A percentile compares a stretch with the other conserved stretches of the same genome.
phyloP scores from a whole-genome alignment of 495 filamentous ascomycete genomes.

The Apiosordaria backusii region DNA sequence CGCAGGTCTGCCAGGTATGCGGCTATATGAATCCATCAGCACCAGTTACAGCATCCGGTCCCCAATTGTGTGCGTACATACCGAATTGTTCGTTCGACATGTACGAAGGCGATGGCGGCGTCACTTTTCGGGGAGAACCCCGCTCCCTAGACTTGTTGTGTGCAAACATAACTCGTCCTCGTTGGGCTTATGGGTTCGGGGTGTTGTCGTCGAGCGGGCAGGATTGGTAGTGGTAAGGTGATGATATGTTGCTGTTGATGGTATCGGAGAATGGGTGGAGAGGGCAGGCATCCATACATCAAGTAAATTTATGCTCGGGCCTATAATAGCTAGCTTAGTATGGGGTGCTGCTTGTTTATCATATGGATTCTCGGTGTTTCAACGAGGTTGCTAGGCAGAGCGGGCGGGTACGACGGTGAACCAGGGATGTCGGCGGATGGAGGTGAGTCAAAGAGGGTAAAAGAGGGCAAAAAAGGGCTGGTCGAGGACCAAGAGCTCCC shows the following conservation, averaged over 20 bases:
- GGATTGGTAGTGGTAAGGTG: not conserved
- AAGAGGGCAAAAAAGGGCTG: not conserved
- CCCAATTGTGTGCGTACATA: slow-evolving; percentile 37
- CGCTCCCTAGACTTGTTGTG: slow-evolving; percentile 35
- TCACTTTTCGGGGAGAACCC: slow-evolving; percentile 53
- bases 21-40: slow-evolving; percentile 49
- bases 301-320: not conserved
- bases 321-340: slow-evolving; percentile 5
- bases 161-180: slow-evolving; percentile 30
- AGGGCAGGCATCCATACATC: not conserved
- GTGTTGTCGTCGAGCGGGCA: not conserved
- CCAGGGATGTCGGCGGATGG: slow-evolving; percentile 3
- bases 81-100: slow-evolving; percentile 88
- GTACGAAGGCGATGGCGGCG: slow-evolving; percentile 70
- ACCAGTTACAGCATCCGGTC: slow-evolving; percentile 19
- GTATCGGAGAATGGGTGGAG: not conserved
- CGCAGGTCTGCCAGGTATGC: slow-evolving; percentile 78
- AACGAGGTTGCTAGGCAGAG: slow-evolving; percentile 19
- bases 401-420: not conserved
- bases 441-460: not conserved
- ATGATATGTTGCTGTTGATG: not conserved
- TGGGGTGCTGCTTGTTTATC: slow-evolving; percentile 16
- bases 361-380: not conserved
- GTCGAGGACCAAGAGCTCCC: not conserved
- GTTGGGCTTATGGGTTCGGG: not conserved